Evolutionary conservation across 352 stramenopile species (phyloP), one percentile per base, ranked within the genome.

Genomic region (Phytophthora agathidicida): DNA sequence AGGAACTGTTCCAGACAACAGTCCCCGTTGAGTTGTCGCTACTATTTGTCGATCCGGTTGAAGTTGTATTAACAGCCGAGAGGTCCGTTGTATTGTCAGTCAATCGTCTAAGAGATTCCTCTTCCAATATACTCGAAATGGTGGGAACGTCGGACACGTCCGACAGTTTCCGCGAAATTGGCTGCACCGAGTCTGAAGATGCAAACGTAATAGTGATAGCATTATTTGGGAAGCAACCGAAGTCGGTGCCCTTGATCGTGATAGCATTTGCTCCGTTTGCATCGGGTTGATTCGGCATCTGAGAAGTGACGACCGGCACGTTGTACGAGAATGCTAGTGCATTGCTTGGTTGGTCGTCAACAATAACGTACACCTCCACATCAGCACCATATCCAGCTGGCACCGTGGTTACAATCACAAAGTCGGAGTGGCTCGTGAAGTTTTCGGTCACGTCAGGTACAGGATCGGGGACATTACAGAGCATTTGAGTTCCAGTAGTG

Each of bases 241-340:
- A 89, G 60, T 89, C 79, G 26, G 68, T 76, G 2, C 79, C 79
- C 17, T 75, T 72, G 39, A 89, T 89, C 19, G 77, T 80, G 38
- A 89, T 85, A 2, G 68, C 53, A n/a, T 65, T 83, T 17, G 71
- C 74, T 26, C 79, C 77, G 56, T 89, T 89, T 27, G 79, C 79
- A 38, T 89, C 79, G 0, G 71, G 69, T 43, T 86, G 77, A 39
- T 89, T 89, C 5, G 79, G 79, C 72, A 89, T 86, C 33, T 88
- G 78, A 3, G 75, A 60, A 16, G 50, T 57, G 35, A 88, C 63
- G 4, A 88, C 54, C 3, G 78, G 78, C 32, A 86, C 73, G 36
- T 88, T 88, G 63, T 86, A 88, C 20, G 75, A 74, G 9, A 82
- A 86, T 6, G 19, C 17, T 1, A 88, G 53, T 6, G 73, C 38